Evolutionary conservation across 2,329 filamentous ascomycete species (phyloP).

Genomic region (Whalleya microplaca): DNA sequence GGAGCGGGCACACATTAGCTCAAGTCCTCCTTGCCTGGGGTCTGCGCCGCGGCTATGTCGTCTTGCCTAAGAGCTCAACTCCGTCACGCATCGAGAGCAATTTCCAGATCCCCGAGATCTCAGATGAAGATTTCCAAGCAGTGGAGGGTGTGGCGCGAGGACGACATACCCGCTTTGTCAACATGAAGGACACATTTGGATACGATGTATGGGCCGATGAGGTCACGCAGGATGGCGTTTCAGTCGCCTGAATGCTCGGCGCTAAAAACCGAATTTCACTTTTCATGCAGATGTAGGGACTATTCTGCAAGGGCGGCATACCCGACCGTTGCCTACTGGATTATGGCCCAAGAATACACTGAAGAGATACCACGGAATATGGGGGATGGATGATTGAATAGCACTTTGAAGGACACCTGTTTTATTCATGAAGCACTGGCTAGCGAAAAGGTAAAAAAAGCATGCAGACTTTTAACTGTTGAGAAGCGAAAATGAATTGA

Average conservation of each 20-base stretch:
- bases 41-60: constrained; percentile 66
- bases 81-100: constrained; percentile 70
- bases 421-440: not conserved
- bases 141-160: constrained; percentile 67
- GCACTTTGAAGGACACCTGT: not conserved
- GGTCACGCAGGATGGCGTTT: constrained; percentile 28
- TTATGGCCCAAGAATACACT: too few species aligned
- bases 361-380: not conserved
- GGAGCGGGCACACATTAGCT: constrained; percentile 60
- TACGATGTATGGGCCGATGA: constrained; percentile 72
- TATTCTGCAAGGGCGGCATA: too few species aligned
- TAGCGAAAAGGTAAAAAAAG: not conserved
- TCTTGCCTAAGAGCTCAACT: constrained; percentile 72
- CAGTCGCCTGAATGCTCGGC: constrained; percentile 13
- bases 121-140: constrained; percentile 61
- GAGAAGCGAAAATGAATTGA: not conserved
- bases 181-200: constrained; percentile 82
- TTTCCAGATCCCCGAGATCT: constrained; percentile 57
- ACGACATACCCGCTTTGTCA: constrained; percentile 72
- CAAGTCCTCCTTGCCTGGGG: constrained; percentile 70
- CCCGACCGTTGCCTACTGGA: too few species aligned
- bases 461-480: not conserved
- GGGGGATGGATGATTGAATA: not conserved
- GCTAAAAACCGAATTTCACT: not conserved
- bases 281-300: too few species aligned